These are phyloP conservation scores for Monosporascus sp. DNA, from an alignment of 2,329 filamentous ascomycete genomes.

Conservation along the genomic window DNA sequence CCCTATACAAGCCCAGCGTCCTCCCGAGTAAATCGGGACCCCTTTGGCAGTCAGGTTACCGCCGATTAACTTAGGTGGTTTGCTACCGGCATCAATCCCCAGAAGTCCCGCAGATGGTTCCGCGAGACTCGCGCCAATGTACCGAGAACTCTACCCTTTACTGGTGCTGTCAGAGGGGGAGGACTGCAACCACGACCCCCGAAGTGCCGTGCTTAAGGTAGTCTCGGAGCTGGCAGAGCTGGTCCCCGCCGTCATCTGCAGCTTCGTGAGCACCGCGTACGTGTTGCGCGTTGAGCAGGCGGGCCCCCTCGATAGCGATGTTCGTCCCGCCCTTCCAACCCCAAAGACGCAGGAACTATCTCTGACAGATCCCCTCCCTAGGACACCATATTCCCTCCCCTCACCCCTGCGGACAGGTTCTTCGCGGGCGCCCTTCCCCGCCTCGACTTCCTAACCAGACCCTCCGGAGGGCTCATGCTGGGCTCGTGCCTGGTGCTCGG, in stretches of 20 bases:
- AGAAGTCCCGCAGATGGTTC: neutral
- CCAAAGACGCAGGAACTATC: neutral
- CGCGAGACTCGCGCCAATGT: neutral
- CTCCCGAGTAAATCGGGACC: no score
- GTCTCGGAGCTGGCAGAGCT: slow-evolving; percentile 16
- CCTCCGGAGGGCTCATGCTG: slow-evolving; percentile 17
- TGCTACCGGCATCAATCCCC: no score
- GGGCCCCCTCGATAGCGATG: neutral
- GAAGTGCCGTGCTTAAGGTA: slow-evolving; percentile 2
- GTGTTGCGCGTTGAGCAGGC: slow-evolving; percentile 1
- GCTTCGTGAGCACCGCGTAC: slow-evolving; percentile 18
- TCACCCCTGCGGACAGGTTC: no score
- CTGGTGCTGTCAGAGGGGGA: neutral
- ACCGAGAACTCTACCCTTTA: neutral
- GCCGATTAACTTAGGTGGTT: no score
- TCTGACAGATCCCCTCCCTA: neutral
- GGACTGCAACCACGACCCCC: neutral
- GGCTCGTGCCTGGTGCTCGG: slow-evolving; percentile 20
- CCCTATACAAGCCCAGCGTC: neutral
- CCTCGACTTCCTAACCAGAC: slow-evolving; percentile 5
- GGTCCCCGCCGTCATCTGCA: slow-evolving; percentile 15
- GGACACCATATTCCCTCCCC: no score
- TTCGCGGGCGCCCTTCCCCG: neutral
- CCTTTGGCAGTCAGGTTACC: no score
- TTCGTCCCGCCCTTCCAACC: neutral